Evolutionary conservation across 2,329 filamentous ascomycete genomes (phyloP).

Genomic region (Acrodontium crateriforme): DNA sequence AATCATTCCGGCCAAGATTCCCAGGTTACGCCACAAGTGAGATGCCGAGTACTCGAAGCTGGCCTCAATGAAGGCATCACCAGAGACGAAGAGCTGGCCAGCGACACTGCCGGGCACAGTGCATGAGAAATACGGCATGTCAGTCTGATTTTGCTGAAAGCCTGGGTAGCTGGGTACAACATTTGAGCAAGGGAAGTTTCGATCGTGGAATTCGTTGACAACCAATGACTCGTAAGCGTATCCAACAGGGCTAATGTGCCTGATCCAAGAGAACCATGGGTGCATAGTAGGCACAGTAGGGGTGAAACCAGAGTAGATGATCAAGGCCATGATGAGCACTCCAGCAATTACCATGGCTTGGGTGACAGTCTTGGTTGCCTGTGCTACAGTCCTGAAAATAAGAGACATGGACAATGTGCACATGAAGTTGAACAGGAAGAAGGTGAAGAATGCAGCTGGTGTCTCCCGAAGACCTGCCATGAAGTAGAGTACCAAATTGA

Average conservation of each 20-base stretch:
- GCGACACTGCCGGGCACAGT: conserved; percentile 26
- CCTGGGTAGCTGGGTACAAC: too few relatives aligned
- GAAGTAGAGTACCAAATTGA: conserved; percentile 48
- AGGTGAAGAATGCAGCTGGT: conserved; percentile 48
- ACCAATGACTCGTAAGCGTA: conserved; percentile 24
- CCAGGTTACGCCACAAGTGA: conserved; percentile 42
- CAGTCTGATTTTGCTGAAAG: conserved; percentile 35
- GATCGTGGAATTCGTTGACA: conserved; percentile 44
- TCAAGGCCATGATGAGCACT: conserved; percentile 14
- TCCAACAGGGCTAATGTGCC: conserved; percentile 42
- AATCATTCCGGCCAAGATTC: conserved; percentile 42
- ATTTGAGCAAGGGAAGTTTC: conserved; percentile 44
- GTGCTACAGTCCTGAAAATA: conserved; percentile 31
- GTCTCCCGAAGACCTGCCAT: conserved; percentile 43
- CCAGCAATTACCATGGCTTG: conserved; percentile 20
- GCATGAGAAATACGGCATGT: conserved; percentile 19
- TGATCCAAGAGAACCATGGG: conserved; percentile 38
- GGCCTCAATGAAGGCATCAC: conserved; percentile 43
- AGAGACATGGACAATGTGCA: conserved; percentile 32
- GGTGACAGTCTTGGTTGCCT: conserved; percentile 18
- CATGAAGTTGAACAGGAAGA: conserved; percentile 39
- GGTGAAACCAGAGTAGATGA: conserved; percentile 23
- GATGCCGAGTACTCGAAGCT: conserved; percentile 27
- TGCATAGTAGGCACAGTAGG: conserved; percentile 25
- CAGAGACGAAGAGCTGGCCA: conserved; percentile 27